Evolutionary conservation across 2,329 filamentous ascomycete species (phyloP).

Genomic region (Cladophialophora psammophila): DNA sequence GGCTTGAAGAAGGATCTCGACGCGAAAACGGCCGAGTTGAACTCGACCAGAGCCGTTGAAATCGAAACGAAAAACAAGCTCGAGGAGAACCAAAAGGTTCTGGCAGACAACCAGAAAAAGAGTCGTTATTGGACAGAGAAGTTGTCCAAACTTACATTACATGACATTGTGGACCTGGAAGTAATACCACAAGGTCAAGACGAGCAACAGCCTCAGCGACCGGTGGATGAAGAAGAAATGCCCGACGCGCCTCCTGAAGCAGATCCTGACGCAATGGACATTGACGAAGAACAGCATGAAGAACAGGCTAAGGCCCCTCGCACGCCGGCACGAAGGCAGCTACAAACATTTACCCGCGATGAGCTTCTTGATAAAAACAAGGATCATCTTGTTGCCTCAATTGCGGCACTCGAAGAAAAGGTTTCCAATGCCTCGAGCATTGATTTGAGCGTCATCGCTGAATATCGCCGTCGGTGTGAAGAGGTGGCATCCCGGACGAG

Average conservation of each 20-base stretch:
- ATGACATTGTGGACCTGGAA: constrained; percentile 76
- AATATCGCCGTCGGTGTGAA: constrained; percentile 85
- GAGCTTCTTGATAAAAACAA: constrained; percentile 71
- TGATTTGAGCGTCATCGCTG: constrained; percentile 85
- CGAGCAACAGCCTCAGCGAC: constrained; percentile 7
- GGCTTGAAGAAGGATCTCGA: constrained; percentile 85
- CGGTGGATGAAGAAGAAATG: constrained; percentile 26
- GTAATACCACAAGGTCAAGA: constrained; percentile 25
- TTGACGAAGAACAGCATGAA: constrained; percentile 59
- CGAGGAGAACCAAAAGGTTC: constrained; percentile 90
- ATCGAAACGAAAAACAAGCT: constrained; percentile 99
- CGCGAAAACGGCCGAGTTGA: constrained; percentile 82
- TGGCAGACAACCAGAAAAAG: constrained; percentile 84
- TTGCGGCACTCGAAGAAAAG: constrained; percentile 72
- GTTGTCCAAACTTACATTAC: constrained; percentile 79
- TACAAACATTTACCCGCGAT: constrained; percentile 81
- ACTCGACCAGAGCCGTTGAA: constrained; percentile 85
- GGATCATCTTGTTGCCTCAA: constrained; percentile 67
- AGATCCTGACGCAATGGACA: constrained; percentile 60
- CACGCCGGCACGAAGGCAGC: constrained; percentile 56
- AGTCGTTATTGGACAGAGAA: constrained; percentile 90
- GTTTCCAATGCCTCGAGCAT: constrained; percentile 81
- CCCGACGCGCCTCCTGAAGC: constrained; percentile 72
- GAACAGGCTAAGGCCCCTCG: constrained; percentile 43
- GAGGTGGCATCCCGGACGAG: constrained; percentile 82